These are phyloP conservation scores for Balamuthia mandrillaris DNA, from an alignment of 208 protist genomes.

Conservation along the genomic window DNA sequence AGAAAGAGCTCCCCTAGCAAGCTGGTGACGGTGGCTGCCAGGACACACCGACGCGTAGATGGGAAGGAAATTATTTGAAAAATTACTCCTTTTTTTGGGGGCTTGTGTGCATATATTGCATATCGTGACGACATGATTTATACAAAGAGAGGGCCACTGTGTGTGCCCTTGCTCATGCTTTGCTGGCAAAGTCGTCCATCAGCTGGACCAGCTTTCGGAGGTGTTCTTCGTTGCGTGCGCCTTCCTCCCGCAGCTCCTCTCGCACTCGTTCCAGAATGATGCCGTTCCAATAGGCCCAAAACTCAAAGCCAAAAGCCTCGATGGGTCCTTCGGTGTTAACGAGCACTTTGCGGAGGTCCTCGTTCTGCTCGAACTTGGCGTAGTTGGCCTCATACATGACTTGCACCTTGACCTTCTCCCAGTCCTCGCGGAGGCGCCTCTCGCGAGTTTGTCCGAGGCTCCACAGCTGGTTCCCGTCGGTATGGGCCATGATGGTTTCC, in stretches of 20 bases:
- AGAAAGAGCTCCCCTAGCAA: too few relatives aligned
- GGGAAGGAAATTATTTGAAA: too few relatives aligned
- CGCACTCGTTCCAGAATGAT: neutral
- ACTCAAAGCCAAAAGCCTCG: neutral
- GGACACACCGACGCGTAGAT: too few relatives aligned
- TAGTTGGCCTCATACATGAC: slow-evolving; percentile 29
- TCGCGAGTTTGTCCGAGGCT: neutral
- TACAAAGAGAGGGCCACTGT: too few relatives aligned
- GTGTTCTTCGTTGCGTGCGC: neutral
- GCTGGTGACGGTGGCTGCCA: too few relatives aligned
- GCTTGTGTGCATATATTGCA: too few relatives aligned
- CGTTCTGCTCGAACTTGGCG: slow-evolving; percentile 37
- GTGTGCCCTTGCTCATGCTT: too few relatives aligned
- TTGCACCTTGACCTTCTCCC: slow-evolving; percentile 40
- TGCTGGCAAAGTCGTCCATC: too few relatives aligned
- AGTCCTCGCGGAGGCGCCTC: neutral
- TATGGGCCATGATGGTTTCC: neutral
- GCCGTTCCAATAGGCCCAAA: slow-evolving; percentile 32
- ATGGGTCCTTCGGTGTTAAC: slow-evolving; percentile 19
- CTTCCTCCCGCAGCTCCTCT: neutral
- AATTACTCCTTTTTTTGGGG: too few relatives aligned
- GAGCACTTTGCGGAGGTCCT: neutral
- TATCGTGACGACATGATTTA: too few relatives aligned
- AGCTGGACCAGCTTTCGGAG: too few relatives aligned
- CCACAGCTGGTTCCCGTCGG: neutral